Evolutionary conservation across 2,329 filamentous ascomycete genomes (phyloP).

Genomic region (Diaporthe humulicola): DNA sequence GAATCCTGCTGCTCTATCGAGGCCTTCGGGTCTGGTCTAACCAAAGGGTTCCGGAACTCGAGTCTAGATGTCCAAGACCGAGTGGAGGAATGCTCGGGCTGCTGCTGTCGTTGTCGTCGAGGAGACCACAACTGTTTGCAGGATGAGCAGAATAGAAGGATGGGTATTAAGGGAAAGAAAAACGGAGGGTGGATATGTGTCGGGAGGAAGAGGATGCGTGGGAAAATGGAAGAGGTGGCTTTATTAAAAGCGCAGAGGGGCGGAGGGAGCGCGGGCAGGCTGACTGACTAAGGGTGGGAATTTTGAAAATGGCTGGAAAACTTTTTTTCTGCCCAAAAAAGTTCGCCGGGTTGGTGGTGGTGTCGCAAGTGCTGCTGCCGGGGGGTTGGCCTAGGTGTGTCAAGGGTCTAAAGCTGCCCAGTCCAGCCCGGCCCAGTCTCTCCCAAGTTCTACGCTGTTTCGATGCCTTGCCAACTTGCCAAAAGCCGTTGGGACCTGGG

Average conservation of each 20-base stretch:
- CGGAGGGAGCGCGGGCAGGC: constrained; percentile 24
- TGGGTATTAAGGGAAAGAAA: constrained; percentile 35
- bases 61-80: constrained; percentile 44
- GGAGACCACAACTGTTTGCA: constrained; percentile 36
- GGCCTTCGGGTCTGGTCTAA: constrained; percentile 39
- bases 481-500: background rate
- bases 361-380: background rate
- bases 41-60: constrained; percentile 44
- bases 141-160: constrained; percentile 32
- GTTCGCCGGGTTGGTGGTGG: constrained; percentile 20
- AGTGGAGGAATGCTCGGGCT: constrained; percentile 46
- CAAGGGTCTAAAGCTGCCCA: constrained; percentile 1
- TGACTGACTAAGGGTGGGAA: constrained; percentile 35
- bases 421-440: constrained; percentile 10
- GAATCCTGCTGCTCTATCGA: constrained; percentile 52
- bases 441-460: background rate
- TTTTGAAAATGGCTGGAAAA: constrained; percentile 41
- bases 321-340: constrained; percentile 43
- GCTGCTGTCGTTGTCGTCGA: constrained; percentile 47
- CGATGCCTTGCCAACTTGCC: background rate
- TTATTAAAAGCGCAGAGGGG: constrained; percentile 31
- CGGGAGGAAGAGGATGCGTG: constrained; percentile 12
- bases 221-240: constrained; percentile 30
- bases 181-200: constrained; percentile 33
- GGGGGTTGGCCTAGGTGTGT: constrained; percentile 8